phyloP scores from a whole-genome alignment of 192 early-diverging fungal species.

The Coemansia sp. region DNA sequence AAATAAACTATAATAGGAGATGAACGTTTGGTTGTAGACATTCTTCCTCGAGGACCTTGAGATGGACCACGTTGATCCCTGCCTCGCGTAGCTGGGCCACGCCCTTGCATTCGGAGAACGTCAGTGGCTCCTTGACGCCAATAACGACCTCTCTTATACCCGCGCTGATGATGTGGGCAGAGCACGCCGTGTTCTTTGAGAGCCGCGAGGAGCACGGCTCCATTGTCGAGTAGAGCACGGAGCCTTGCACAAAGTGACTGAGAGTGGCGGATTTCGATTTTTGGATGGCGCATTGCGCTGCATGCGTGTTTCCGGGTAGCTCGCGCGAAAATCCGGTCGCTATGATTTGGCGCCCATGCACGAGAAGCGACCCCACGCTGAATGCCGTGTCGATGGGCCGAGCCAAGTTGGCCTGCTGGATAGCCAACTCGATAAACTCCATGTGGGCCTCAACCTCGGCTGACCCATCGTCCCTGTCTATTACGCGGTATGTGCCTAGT shows the following conservation, averaged over 20 bases:
- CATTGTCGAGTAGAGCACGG: constrained; percentile 95
- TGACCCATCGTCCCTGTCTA: constrained; percentile 34
- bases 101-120: constrained; percentile 83
- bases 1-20: constrained; percentile 22
- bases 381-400: constrained; percentile 79
- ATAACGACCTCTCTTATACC: constrained; percentile 78
- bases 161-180: constrained; percentile 62
- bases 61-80: constrained; percentile 74
- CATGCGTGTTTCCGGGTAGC: constrained; percentile 94
- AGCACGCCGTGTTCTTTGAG: constrained; percentile 82
- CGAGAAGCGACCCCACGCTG: constrained; percentile 88
- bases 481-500: constrained; percentile 25
- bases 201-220: constrained; percentile 90
- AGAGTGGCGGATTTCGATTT: constrained; percentile 60
- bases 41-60: constrained; percentile 74
- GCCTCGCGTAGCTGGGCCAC: constrained; percentile 62
- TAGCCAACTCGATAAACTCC: constrained; percentile 77
- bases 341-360: constrained; percentile 58
- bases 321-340: constrained; percentile 90
- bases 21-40: constrained; percentile 77
- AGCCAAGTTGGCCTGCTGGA: constrained; percentile 78
- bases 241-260: constrained; percentile 40
- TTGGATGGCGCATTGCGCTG: constrained; percentile 83
- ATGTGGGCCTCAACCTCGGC: constrained; percentile 56
- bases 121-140: constrained; percentile 85